These are phyloP conservation scores for Magnolia changhungtana DNA, from an alignment of 164 flowering plant species.

Conservation along the genomic window DNA sequence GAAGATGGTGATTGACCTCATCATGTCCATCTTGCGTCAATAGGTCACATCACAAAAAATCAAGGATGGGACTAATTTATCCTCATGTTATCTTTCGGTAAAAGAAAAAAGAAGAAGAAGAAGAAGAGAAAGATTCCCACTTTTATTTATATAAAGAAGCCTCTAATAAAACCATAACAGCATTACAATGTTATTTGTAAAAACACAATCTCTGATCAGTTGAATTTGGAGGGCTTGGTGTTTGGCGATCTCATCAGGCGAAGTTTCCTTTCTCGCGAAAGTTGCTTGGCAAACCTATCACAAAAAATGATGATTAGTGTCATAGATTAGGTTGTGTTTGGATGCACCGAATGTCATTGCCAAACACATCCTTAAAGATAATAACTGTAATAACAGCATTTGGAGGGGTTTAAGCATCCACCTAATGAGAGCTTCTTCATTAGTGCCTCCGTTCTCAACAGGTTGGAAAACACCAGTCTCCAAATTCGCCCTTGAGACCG, in stretches of 20 bases:
- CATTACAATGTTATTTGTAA: too few species aligned
- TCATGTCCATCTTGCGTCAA: too few species aligned
- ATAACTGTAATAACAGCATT: background rate
- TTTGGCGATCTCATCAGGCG: conserved; percentile 4
- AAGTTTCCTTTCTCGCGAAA: conserved; percentile 6
- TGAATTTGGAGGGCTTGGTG: background rate
- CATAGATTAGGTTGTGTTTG: background rate
- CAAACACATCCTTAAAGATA: background rate
- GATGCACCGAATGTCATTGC: too few species aligned
- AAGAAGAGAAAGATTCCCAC: too few species aligned
- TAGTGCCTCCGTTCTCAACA: conserved; percentile 10
- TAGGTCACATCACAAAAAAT: too few species aligned
- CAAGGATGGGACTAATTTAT: too few species aligned
- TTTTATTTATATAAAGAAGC: too few species aligned
- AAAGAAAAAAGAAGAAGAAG: too few species aligned
- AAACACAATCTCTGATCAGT: background rate
- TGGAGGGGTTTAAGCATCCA: background rate
- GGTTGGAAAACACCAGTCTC: conserved; percentile 23
- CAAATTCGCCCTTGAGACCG: conserved; percentile 18
- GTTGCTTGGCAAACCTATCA: conserved; percentile 1
- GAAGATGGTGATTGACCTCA: too few species aligned
- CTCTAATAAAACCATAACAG: too few species aligned
- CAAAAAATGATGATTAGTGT: background rate
- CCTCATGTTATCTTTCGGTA: too few species aligned
- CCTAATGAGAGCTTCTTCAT: conserved; percentile 23